Conservation (phyloP, 306 rosid species). For the Rosa chinensis region DNA sequence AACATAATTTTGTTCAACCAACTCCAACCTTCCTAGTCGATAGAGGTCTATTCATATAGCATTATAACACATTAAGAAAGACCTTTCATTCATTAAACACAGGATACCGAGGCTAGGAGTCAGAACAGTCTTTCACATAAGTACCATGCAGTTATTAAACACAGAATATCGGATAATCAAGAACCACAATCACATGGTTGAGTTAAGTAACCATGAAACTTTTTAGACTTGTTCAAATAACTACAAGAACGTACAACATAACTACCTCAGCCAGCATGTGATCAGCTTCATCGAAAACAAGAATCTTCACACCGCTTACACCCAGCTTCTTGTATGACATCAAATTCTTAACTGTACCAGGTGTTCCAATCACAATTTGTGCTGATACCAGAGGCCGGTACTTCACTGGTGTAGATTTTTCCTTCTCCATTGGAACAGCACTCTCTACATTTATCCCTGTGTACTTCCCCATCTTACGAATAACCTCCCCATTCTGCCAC, state of each 20-base stretch:
- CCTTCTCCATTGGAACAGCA: slow-evolving; percentile 50
- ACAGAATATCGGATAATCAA: neutral
- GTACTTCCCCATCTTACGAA: slow-evolving; percentile 64
- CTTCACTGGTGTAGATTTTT: slow-evolving; percentile 22
- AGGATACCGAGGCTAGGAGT: too few relatives aligned
- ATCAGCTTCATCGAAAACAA: slow-evolving; percentile 83
- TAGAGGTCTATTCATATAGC: neutral
- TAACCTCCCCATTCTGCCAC: slow-evolving; percentile 51
- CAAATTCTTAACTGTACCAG: slow-evolving; percentile 61
- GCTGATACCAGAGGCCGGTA: slow-evolving; percentile 48
- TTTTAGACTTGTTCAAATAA: neutral
- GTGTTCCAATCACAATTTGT: slow-evolving; percentile 69
- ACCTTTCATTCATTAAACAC: neutral
- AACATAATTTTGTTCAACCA: neutral
- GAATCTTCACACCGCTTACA: slow-evolving; percentile 49
- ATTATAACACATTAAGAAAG: neutral
- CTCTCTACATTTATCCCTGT: slow-evolving; percentile 53
- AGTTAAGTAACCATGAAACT: too few relatives aligned
- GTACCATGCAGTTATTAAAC: too few relatives aligned
- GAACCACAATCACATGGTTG: neutral
- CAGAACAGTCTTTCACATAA: too few relatives aligned
- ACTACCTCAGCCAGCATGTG: slow-evolving; percentile 60
- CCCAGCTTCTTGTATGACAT: slow-evolving; percentile 46
- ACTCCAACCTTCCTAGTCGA: neutral
- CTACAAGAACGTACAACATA: neutral